Conservation (phyloP, 345 rosid genomes). For the Orychophragmus violaceus region DNA sequence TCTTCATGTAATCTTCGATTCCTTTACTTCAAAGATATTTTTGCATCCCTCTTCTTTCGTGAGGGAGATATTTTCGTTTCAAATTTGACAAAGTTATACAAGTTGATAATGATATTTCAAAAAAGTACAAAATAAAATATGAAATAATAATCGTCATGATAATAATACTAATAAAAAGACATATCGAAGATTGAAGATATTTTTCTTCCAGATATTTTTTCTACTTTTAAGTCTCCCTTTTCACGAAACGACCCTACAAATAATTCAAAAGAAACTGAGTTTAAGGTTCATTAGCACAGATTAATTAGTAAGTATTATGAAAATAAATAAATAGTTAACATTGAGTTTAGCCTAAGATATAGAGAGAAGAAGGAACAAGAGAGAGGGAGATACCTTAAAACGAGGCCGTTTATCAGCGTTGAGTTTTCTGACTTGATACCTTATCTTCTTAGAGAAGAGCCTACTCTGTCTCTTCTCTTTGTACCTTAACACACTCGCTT, state of each 20-base stretch:
- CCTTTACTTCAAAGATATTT: constrained; percentile 12
- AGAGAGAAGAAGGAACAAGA: neutral
- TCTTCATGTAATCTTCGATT: constrained; percentile 13
- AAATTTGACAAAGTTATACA: constrained; percentile 12
- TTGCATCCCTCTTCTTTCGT: constrained; percentile 5
- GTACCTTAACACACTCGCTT: constrained; percentile 75
- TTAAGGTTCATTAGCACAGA: neutral
- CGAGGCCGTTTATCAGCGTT: constrained; percentile 79
- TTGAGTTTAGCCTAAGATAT: neutral
- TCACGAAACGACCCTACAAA: constrained; percentile 64
- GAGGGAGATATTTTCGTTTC: constrained; percentile 21
- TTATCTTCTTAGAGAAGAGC: constrained; percentile 74
- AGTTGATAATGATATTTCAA: constrained; percentile 14
- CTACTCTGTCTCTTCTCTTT: constrained; percentile 67
- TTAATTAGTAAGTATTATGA: neutral
- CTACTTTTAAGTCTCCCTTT: constrained; percentile 25
- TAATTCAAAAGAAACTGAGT: constrained; percentile 16
- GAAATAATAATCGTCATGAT: neutral
- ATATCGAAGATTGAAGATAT: constrained; percentile 6
- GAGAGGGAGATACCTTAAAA: constrained; percentile 41
- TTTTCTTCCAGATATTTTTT: constrained; percentile 6
- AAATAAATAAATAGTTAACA: neutral
- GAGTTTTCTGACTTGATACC: constrained; percentile 72
- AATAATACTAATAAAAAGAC: neutral
- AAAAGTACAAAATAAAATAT: neutral